Conservation (phyloP, 192 early-diverging fungal species). For the Coemansia asiatica region DNA sequence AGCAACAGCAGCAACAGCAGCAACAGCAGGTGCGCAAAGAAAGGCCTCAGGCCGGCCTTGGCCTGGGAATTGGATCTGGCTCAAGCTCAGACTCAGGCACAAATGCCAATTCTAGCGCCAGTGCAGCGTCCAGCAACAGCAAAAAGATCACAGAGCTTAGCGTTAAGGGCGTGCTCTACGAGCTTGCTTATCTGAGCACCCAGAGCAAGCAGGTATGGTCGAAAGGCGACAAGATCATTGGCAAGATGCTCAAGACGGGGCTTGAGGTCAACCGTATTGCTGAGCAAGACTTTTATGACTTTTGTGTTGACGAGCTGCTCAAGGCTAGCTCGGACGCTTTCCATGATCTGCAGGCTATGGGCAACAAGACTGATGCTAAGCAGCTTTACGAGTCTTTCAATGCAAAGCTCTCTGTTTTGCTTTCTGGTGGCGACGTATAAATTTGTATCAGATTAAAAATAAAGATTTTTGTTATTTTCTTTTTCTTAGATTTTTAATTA, state of each 20-base stretch:
- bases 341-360: slow-evolving; percentile 51
- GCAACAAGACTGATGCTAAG: slow-evolving; percentile 42
- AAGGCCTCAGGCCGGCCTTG: slow-evolving; percentile 34
- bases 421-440: slow-evolving; percentile 24
- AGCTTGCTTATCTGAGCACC: slow-evolving; percentile 54
- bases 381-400: slow-evolving; percentile 54
- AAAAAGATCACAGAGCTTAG: slow-evolving; percentile 15
- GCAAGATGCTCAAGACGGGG: slow-evolving; percentile 41
- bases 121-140: not conserved
- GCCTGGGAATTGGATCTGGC: slow-evolving; percentile 7
- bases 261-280: slow-evolving; percentile 54
- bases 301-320: slow-evolving; percentile 55
- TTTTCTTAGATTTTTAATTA: not conserved
- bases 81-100: not conserved
- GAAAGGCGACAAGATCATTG: slow-evolving; percentile 45
- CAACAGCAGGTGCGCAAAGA: not conserved
- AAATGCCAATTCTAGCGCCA: not conserved
- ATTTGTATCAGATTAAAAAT: not conserved
- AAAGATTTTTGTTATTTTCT: not conserved
- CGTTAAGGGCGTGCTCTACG: slow-evolving; percentile 43
- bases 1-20: too few species aligned
- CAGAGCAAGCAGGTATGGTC: slow-evolving; percentile 49
- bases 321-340: slow-evolving; percentile 51
- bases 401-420: slow-evolving; percentile 36
- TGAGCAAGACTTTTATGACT: slow-evolving; percentile 57